A percentile compares a stretch with the other conserved stretches of the same genome.
These are phyloP conservation scores for Dioscorea alata DNA, from an alignment of 106 monocot species.

Conservation along the genomic window DNA sequence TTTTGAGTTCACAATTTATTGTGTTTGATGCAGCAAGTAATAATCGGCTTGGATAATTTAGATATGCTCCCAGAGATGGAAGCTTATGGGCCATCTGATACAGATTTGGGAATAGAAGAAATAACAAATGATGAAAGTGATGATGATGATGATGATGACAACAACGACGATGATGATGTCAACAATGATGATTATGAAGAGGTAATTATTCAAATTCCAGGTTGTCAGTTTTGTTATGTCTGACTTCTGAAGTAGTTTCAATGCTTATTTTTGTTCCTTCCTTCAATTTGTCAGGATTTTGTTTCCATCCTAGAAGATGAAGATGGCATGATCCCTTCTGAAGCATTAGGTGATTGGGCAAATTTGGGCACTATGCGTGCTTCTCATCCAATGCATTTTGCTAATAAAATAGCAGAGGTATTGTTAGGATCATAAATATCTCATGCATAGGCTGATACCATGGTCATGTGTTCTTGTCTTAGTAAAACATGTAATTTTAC, in stretches of 20 bases:
- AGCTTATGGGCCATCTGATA: slow-evolving; percentile 25
- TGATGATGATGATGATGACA: slow-evolving; percentile 9
- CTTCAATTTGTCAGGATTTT: slow-evolving; percentile 9
- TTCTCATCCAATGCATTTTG: slow-evolving; percentile 87
- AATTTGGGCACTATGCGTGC: slow-evolving; percentile 68
- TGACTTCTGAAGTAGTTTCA: neutral
- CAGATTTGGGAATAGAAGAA: slow-evolving; percentile 55
- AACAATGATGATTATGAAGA: slow-evolving; percentile 37
- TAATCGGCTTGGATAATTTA: slow-evolving; percentile 71
- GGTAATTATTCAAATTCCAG: slow-evolving; percentile 18
- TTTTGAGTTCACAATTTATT: slow-evolving; percentile 8
- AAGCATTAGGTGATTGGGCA: slow-evolving; percentile 52
- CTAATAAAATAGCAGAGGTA: slow-evolving; percentile 73
- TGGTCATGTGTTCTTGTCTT: too few species aligned
- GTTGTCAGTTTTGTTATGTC: neutral
- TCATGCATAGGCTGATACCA: neutral
- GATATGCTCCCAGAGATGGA: slow-evolving; percentile 63
- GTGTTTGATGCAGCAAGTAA: slow-evolving; percentile 59
- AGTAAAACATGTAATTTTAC: too few species aligned
- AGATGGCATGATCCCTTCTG: slow-evolving; percentile 30
- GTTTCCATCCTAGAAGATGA: slow-evolving; percentile 51
- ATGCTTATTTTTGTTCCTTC: neutral
- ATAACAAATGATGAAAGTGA: slow-evolving; percentile 41
- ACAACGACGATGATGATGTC: too few species aligned
- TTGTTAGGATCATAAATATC: neutral